These are phyloP conservation scores for Venturia effusa DNA, from an alignment of 2,329 filamentous ascomycete genomes.

Conservation along the genomic window DNA sequence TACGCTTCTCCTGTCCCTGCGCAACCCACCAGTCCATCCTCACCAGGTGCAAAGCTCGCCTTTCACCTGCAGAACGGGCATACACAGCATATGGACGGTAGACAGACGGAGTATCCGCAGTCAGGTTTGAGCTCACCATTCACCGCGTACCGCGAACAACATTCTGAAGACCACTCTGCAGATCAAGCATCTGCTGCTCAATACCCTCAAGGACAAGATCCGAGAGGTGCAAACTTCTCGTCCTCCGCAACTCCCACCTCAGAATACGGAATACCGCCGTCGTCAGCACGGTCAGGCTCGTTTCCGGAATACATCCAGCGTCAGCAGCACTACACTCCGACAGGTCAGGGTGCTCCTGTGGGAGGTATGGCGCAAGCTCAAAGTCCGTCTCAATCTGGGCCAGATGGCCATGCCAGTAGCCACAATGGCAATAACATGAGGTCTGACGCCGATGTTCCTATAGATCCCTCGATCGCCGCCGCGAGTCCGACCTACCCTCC, in stretches of 20 bases:
- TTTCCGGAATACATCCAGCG: conserved; percentile 81
- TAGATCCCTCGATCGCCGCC: conserved; percentile 97
- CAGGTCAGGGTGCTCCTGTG: conserved; percentile 61
- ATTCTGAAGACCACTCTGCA: conserved; percentile 78
- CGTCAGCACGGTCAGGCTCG: conserved; percentile 65
- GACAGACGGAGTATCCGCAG: conserved; percentile 41
- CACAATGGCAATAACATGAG: conserved; percentile 62
- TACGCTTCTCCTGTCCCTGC: conserved; percentile 31
- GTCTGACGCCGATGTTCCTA: conserved; percentile 94
- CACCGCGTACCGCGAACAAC: conserved; percentile 42
- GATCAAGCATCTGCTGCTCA: conserved; percentile 90
- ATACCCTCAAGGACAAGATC: conserved; percentile 75
- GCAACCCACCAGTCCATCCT: conserved; percentile 29
- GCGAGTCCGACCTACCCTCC: conserved; percentile 85
- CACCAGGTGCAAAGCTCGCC: conserved; percentile 29
- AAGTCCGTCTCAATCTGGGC: conserved; percentile 90
- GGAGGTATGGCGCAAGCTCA: conserved; percentile 97
- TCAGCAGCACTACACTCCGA: conserved; percentile 61
- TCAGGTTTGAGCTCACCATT: conserved; percentile 46
- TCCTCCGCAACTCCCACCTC: conserved; percentile 75
- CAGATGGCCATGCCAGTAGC: conserved; percentile 63
- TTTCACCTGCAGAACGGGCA: conserved; percentile 23
- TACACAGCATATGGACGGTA: conserved; percentile 43
- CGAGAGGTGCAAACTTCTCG: conserved; percentile 60
- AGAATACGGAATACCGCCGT: conserved; percentile 74